Evolutionary conservation across 495 filamentous ascomycete species (phyloP).

Genomic region (Amphirosellinia nigrospora): DNA sequence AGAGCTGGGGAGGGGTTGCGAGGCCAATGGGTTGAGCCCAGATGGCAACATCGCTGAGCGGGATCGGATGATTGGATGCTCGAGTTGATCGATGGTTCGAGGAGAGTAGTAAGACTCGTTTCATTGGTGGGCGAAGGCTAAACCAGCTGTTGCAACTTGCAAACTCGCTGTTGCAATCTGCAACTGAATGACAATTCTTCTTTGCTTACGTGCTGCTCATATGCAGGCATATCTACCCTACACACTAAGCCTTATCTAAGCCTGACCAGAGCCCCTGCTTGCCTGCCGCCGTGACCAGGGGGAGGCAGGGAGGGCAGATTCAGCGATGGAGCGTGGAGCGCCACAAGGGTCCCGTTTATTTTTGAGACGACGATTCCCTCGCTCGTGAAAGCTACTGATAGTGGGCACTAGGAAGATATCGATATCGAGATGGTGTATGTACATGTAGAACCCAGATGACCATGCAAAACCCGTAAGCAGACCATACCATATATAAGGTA

Average conservation of each 20-base stretch:
- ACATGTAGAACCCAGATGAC: constrained; percentile 1
- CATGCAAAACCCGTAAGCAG: constrained; percentile 2
- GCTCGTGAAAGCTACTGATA: constrained; percentile 3
- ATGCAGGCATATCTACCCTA: constrained; percentile 1
- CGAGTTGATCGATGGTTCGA: constrained; percentile 16
- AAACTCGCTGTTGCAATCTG: constrained; percentile 22
- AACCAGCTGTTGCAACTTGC: constrained; percentile 2
- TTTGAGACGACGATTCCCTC: constrained; percentile 18
- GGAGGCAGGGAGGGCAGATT: neutral
- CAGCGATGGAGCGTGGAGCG: neutral
- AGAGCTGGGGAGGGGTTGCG: neutral
- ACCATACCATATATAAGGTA: constrained; percentile 17
- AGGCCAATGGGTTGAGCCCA: constrained; percentile 6
- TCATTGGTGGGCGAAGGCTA: constrained; percentile 25
- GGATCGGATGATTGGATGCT: constrained; percentile 1
- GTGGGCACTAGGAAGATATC: neutral
- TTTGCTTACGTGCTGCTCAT: constrained; percentile 4
- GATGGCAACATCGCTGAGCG: neutral
- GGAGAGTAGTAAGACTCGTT: constrained; percentile 11
- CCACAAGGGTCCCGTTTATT: constrained; percentile 15
- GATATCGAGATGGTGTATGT: neutral
- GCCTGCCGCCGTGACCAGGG: constrained; percentile 20
- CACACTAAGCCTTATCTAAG: constrained; percentile 27
- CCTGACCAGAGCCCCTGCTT: constrained; percentile 17
- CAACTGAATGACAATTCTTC: constrained; percentile 25